Base-by-base conservation (phyloP, 2,329 filamentous ascomycete genomes). In the Beauveria sp. region DNA sequence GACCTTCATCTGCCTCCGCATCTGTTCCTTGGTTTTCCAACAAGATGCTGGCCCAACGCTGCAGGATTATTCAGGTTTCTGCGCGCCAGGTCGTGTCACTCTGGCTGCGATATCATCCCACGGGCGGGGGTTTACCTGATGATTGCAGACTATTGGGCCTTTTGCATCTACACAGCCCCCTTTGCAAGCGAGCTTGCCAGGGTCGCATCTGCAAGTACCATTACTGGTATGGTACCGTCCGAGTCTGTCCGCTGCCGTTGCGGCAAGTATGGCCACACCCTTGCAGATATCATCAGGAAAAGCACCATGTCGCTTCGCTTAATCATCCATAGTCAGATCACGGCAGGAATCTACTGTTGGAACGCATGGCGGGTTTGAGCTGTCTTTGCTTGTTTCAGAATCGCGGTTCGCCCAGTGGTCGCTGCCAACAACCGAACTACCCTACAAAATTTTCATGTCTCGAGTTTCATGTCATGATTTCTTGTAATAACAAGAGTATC, bases 111-210 rank as follows among this genome's bases (percentile, higher is more conserved):
- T 52, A 59, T 59, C 55, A 59, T 59, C 26, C 47, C 18, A 51
- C 47, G n/a, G 16, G 55, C 34, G 55, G 46, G 55, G 55, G 30
- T 41, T 43, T 16, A n/a, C 20, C 37, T 8, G 18, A 10, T 51
- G 34, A 26, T 14, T 30, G 55, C 47, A 51, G 46, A 52, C 46
- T 59, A 59, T 59, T 59, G 55, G 55, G 16, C 16, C 55, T 52
- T 59, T 59, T 59, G 55, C 37, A 55, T 43, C 14, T 59, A 52
- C 55, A 59, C 55, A 59, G 55, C 55, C 55, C 47, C 55, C 30
- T 43, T 58, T 16, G 22, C 40, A 34, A 37, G 28, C 55, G n/a
- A 50, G 46, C 28, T n/a, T 52, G 5, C 30, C 30, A 34, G 12
- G 26, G 52, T 44, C n/a, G n/a, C 41, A 56, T 56, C 41, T 57